Percentiles rank a stretch among this genome's conserved stretches.
Conservation (phyloP, 1,284 basidiomycete species). For the Mycena citricolor region DNA sequence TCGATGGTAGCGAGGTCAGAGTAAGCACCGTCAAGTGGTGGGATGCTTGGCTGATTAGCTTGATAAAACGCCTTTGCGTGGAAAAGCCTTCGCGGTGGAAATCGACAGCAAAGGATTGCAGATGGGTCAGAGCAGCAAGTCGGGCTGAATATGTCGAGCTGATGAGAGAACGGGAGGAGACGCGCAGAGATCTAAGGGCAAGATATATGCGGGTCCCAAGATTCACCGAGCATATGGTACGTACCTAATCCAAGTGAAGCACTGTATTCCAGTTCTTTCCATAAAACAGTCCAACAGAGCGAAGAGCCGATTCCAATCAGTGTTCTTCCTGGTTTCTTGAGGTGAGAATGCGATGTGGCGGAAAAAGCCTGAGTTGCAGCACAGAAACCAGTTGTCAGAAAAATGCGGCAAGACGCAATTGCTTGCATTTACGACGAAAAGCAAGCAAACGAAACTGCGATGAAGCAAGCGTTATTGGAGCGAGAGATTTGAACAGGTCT, state of each 20-base stretch:
- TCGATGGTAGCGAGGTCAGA: slow-evolving; percentile 52
- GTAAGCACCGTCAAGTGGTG: slow-evolving; percentile 40
- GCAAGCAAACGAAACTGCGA: slow-evolving; percentile 11
- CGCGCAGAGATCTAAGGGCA: slow-evolving; percentile 26
- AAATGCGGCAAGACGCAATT: neutral
- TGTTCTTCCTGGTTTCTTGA: slow-evolving; percentile 8
- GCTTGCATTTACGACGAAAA: slow-evolving; percentile 10
- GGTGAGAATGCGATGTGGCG: slow-evolving; percentile 15
- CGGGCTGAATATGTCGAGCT: slow-evolving; percentile 25
- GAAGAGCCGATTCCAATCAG: slow-evolving; percentile 15
- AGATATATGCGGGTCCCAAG: slow-evolving; percentile 25
- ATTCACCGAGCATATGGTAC: neutral
- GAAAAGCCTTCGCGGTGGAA: slow-evolving; percentile 38
- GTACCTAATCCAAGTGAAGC: slow-evolving; percentile 41
- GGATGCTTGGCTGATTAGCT: slow-evolving; percentile 26
- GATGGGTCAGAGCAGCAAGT: slow-evolving; percentile 27
- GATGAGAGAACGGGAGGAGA: slow-evolving; percentile 24
- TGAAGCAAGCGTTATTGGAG: slow-evolving; percentile 13
- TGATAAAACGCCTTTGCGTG: slow-evolving; percentile 36
- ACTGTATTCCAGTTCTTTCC: slow-evolving; percentile 22
- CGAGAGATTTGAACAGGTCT: slow-evolving; percentile 2
- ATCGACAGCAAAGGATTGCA: slow-evolving; percentile 37
- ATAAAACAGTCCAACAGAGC: slow-evolving; percentile 13
- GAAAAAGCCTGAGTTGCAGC: slow-evolving; percentile 9
- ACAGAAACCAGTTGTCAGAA: neutral